phyloP scores from a whole-genome alignment of 306 rosid species.

The Vigna mungo region DNA sequence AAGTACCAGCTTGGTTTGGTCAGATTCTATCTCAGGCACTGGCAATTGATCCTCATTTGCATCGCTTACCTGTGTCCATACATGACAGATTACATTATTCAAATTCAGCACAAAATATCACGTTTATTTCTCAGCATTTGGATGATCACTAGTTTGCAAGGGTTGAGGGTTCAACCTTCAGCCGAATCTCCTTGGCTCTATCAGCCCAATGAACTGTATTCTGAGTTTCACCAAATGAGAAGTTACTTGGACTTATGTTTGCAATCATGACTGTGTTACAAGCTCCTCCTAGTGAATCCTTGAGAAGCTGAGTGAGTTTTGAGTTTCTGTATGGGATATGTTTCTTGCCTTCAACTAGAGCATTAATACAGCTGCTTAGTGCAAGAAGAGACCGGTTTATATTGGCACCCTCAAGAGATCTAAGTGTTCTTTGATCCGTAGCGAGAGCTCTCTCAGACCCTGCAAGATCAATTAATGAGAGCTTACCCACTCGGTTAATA shows the following conservation, averaged over 20 bases:
- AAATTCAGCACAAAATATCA: constrained; percentile 28
- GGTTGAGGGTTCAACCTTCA: constrained; percentile 65
- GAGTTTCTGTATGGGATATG: constrained; percentile 94
- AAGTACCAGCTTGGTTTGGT: constrained; percentile 76
- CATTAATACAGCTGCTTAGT: constrained; percentile 95
- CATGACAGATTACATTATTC: constrained; percentile 31
- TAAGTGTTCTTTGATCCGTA: constrained; percentile 88
- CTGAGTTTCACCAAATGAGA: constrained; percentile 92
- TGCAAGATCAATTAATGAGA: constrained; percentile 94
- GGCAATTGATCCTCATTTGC: constrained; percentile 61
- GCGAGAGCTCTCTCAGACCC: constrained; percentile 99
- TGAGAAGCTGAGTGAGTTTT: constrained; percentile 95
- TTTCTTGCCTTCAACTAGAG: constrained; percentile 96
- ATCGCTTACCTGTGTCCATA: constrained; percentile 65
- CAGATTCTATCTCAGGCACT: constrained; percentile 69
- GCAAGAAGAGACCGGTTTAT: constrained; percentile 95
- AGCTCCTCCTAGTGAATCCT: constrained; percentile 92
- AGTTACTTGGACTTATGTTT: constrained; percentile 90
- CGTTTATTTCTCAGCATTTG: constrained; percentile 24
- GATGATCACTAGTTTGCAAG: constrained; percentile 29
- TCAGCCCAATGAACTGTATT: constrained; percentile 99
- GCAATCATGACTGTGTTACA: constrained; percentile 98
- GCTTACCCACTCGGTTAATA: constrained; percentile 82
- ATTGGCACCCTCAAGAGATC: constrained; percentile 97
- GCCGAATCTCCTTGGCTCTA: constrained; percentile 92